Evolutionary conservation across 2,329 filamentous ascomycete genomes (phyloP), one percentile per base, ranked within the genome.

Genomic region (Septoria linicola): DNA sequence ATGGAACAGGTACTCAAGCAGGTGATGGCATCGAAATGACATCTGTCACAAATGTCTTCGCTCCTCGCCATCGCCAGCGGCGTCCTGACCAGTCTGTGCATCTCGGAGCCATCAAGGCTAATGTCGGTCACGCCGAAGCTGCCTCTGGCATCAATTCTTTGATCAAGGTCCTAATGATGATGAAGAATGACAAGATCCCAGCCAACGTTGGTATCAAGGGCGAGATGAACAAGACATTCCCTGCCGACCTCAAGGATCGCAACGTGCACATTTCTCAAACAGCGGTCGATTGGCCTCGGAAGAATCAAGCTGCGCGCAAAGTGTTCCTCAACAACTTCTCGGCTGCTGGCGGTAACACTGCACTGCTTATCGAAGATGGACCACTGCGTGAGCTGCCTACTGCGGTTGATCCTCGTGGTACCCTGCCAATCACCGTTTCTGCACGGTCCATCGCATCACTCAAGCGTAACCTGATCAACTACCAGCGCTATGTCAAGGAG

Each of bases 1-100:
- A 95, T 68, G 89, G 88, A 11, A 95, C 89, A 2, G 89, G 89
- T 25, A 95, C 88, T 0, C 88, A 93, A 68, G 88, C 87, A 25
- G 89, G 88, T 54, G 89, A 95, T 64, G 84, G 83, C 6, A 86
- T 83, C 3, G 90, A 96, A 68, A 91, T 92, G 85, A 76, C 82
- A 1, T 89, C 85, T 0, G 86, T 95, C 41, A 82, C 83, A 17
- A 76, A 80, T 41, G 74, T 80, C 16, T 86, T 85, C 59, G 82
- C 80, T 37, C 77, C 80, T 17, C 72, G 74, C 47, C 69, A 76
- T 58, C 71, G 73, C 35, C 73, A 76, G 62, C 75, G 76, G 43
- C 70, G 66, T 27, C 70, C 75, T 8, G 74, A 78, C 8, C 67
- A 79, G 66, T 71, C 75, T 17, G 71, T 80, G 5, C 70, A 78